phyloP scores from a whole-genome alignment of 2,329 filamentous ascomycete species.

The Hypocrella siamensis region DNA sequence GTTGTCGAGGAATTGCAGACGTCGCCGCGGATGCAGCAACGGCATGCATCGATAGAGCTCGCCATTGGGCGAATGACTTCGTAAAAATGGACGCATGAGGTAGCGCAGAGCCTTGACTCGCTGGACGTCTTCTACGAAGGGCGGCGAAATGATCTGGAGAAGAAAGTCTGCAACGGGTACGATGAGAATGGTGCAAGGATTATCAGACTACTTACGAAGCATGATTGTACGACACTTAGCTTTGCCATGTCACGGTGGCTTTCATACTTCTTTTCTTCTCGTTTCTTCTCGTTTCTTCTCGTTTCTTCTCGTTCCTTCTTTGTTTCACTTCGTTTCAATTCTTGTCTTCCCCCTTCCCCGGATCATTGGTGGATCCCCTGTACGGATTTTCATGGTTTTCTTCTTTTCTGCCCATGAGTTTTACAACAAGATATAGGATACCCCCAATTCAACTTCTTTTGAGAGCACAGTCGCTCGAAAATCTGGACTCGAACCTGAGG shows the following conservation, averaged over 20 bases:
- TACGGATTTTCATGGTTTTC: too few species aligned
- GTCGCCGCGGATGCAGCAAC: conserved; percentile 43
- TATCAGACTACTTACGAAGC: conserved; percentile 7
- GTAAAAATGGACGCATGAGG: not conserved
- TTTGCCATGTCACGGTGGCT: conserved; percentile 1
- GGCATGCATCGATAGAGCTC: conserved; percentile 46
- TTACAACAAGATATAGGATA: too few species aligned
- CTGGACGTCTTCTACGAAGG: too few species aligned
- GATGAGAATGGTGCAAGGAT: not conserved
- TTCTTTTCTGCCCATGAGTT: too few species aligned
- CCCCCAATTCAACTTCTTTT: not conserved
- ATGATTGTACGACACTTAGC: conserved; percentile 11
- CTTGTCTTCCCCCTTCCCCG: too few species aligned
- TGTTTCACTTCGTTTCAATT: not conserved
- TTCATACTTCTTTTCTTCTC: not conserved
- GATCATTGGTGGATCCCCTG: too few species aligned
- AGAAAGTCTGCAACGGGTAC: not conserved
- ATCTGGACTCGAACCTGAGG: too few species aligned
- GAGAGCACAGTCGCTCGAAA: too few species aligned
- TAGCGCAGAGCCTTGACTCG: not conserved
- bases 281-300: not conserved
- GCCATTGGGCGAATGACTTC: conserved; percentile 26
- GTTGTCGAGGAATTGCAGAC: conserved; percentile 47
- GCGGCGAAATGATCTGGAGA: too few species aligned
- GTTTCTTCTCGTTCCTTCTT: not conserved